A percentile compares a stretch with the other conserved stretches of the same genome.
Conservation (phyloP, 345 rosid species). For the Populus deltoides region DNA sequence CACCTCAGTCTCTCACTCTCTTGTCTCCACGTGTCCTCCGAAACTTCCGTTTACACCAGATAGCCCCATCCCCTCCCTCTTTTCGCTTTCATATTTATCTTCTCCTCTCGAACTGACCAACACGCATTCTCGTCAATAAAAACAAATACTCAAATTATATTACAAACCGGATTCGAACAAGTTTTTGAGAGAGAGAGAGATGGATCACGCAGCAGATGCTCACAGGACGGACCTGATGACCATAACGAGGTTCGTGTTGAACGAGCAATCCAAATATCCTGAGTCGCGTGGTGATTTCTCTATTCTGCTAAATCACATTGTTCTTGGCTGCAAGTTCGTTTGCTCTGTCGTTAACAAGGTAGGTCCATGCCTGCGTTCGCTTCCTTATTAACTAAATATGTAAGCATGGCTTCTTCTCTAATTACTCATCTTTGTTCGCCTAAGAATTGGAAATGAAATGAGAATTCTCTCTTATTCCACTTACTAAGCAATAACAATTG, state of each 20-base stretch:
- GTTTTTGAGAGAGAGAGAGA: conserved; percentile 15
- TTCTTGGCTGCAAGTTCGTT: conserved; percentile 97
- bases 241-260: conserved; percentile 78
- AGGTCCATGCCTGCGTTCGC: background rate
- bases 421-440: background rate
- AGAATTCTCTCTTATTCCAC: background rate
- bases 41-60: conserved; percentile 21
- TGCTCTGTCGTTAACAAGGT: conserved; percentile 97
- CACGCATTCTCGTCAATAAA: background rate
- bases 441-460: background rate
- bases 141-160: background rate
- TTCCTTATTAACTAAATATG: background rate
- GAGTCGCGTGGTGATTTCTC: conserved; percentile 98
- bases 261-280: conserved; percentile 83
- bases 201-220: conserved; percentile 92
- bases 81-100: background rate
- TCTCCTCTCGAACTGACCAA: conserved; percentile 2
- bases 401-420: background rate
- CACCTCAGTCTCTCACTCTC: conserved; percentile 19
- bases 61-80: conserved; percentile 10
- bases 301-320: conserved; percentile 87
- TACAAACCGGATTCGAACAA: background rate
- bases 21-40: conserved; percentile 59
- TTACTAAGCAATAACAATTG: background rate
- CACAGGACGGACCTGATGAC: conserved; percentile 96